These are phyloP conservation scores for Penicillium palitans DNA, from an alignment of 2,329 filamentous ascomycete genomes.

Conservation along the genomic window DNA sequence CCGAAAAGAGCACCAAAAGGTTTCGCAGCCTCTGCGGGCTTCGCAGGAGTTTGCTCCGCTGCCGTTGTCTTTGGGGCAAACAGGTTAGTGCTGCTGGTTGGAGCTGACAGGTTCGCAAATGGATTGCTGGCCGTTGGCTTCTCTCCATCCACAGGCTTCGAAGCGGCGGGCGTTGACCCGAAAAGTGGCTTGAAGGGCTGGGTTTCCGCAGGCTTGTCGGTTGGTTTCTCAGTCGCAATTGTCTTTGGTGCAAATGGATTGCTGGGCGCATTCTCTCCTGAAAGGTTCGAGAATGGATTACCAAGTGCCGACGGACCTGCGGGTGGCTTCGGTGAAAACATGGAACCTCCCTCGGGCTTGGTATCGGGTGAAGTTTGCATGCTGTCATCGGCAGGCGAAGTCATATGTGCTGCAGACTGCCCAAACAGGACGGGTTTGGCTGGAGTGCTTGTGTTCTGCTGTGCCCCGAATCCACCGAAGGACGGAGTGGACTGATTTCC, in stretches of 20 bases:
- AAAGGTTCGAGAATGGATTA: slow-evolving; percentile 16
- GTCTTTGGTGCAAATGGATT: slow-evolving; percentile 11
- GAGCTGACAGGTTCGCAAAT: slow-evolving; percentile 6
- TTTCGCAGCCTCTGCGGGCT: slow-evolving; percentile 3
- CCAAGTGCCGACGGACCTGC: background rate
- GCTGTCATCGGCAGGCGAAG: slow-evolving; percentile 19
- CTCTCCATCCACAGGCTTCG: slow-evolving; percentile 2
- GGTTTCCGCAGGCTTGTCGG: slow-evolving; percentile 4
- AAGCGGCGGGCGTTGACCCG: slow-evolving; percentile 4
- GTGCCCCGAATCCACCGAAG: slow-evolving; percentile 15
- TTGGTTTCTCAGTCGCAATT: background rate
- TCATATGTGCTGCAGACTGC: slow-evolving; percentile 11
- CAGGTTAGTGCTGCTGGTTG: slow-evolving; percentile 2
- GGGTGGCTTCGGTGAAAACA: slow-evolving; percentile 11
- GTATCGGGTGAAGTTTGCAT: slow-evolving; percentile 28
- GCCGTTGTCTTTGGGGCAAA: slow-evolving; percentile 4
- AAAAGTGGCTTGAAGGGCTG: slow-evolving; percentile 14
- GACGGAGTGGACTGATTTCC: slow-evolving; percentile 14
- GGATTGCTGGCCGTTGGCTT: slow-evolving; percentile 9
- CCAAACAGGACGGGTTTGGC: slow-evolving; percentile 16
- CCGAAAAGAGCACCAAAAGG: slow-evolving; percentile 9
- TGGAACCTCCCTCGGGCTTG: slow-evolving; percentile 16
- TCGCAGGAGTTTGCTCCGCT: slow-evolving; percentile 2
- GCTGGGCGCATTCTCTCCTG: slow-evolving; percentile 5
- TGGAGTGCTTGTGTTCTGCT: slow-evolving; percentile 10